Evolutionary conservation across 1,284 basidiomycete genomes (phyloP).

Genomic region (Golubevia pallescens): DNA sequence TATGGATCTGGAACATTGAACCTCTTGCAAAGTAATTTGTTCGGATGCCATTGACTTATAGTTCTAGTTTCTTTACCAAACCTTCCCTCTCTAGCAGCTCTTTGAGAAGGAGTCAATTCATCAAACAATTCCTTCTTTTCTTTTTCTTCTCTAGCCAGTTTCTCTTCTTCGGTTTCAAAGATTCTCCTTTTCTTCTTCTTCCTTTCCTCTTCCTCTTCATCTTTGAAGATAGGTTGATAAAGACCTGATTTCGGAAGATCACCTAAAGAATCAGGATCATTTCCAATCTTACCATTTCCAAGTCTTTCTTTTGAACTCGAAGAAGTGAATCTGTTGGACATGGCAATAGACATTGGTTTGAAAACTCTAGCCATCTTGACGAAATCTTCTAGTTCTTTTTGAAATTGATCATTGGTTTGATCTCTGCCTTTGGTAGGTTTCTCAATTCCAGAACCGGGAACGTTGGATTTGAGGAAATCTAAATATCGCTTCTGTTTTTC

Average conservation of each 20-base stretch:
- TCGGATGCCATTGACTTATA: conserved; percentile 77
- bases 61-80: conserved; percentile 84
- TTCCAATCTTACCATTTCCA: conserved; percentile 68
- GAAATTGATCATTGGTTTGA: conserved; percentile 71
- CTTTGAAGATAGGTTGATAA: conserved; percentile 75
- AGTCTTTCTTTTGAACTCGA: conserved; percentile 67
- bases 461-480: conserved; percentile 71
- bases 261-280: conserved; percentile 68
- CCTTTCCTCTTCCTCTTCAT: conserved; percentile 65
- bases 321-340: conserved; percentile 85
- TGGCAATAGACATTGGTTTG: conserved; percentile 87
- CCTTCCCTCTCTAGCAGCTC: conserved; percentile 83
- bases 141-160: conserved; percentile 66
- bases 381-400: conserved; percentile 84
- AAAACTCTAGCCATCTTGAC: conserved; percentile 85
- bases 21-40: conserved; percentile 84
- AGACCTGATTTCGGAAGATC: conserved; percentile 67
- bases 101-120: conserved; percentile 72
- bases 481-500: conserved; percentile 84
- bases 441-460: too few species aligned
- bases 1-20: conserved; percentile 88
- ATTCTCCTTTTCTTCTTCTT: conserved; percentile 9
- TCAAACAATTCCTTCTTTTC: conserved; percentile 50
- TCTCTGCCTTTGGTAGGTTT: too few species aligned
- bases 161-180: conserved; percentile 24